A percentile compares a stretch with the other conserved stretches of the same genome.
phyloP scores from a whole-genome alignment of 371 early-diverging fungal species.

The Actinomortierella wolfii region DNA sequence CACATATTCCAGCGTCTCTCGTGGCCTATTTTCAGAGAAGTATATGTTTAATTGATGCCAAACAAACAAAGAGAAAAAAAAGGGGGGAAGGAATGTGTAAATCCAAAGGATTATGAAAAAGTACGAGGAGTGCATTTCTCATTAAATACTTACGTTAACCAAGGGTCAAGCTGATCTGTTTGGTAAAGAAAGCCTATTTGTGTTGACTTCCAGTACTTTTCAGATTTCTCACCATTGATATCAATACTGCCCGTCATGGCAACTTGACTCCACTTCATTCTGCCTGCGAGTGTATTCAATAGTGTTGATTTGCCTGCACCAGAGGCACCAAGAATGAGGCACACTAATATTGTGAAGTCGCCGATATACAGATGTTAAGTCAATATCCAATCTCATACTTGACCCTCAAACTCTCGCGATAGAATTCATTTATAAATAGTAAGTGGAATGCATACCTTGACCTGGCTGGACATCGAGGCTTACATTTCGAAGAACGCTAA shows the following conservation, averaged over 20 bases:
- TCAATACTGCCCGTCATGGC: constrained; percentile 23
- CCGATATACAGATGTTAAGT: background rate
- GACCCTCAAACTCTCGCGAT: background rate
- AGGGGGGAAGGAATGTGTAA: background rate
- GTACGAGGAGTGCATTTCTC: background rate
- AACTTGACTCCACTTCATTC: constrained; percentile 35
- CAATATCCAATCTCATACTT: background rate
- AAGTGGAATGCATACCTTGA: constrained; percentile 37
- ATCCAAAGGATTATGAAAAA: background rate
- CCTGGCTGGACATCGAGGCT: constrained; percentile 36
- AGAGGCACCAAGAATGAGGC: constrained; percentile 40
- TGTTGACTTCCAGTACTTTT: constrained; percentile 42
- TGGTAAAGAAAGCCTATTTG: constrained; percentile 43
- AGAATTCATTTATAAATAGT: constrained; percentile 3
- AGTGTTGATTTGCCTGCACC: constrained; percentile 41
- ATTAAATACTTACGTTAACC: constrained; percentile 28
- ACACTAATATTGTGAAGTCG: constrained; percentile 16
- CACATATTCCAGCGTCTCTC: constrained; percentile 38
- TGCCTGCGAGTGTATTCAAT: constrained; percentile 38
- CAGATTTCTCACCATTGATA: constrained; percentile 37
- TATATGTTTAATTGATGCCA: background rate
- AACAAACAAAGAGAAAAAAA: background rate
- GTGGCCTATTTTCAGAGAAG: constrained; percentile 10
- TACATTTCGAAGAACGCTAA: constrained; percentile 35
- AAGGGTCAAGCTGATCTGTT: constrained; percentile 36